Evolutionary conservation across 2,329 filamentous ascomycete species (phyloP), one percentile per base, ranked within the genome.

Genomic region (Neospermospora avenae): DNA sequence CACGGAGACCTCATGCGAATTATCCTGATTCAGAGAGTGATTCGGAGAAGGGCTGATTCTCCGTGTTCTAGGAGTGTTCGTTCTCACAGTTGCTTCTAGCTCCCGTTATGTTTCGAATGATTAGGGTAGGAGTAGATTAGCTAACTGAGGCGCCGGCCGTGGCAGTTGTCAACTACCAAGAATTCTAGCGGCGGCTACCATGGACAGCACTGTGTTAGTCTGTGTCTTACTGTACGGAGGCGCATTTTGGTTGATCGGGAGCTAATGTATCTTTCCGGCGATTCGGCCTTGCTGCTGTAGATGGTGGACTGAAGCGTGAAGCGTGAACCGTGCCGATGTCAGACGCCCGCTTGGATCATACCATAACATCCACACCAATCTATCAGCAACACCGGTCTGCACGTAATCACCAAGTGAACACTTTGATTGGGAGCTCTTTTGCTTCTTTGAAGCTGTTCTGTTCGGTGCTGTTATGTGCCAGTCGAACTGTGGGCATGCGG

Each of bases 61-160:
- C 18, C 1, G 37, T 39, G 14, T 5, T 39, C 7, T 13, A 16
- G 14, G 14, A n/a, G 11, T 3, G 6, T 3, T 39, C 13, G 14
- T 34, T 7, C 34, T 35, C 35, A 31, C 31, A 37, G 31, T 31
- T n/a, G n/a, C n/a, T n/a, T 35, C 31, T 51, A 51, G 48, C 34
- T 51, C 18, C 46, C 28, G 48, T 51, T 35, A 20, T 35, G 48
- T 37, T 51, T 37, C 46, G 45, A 48, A 18, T 1, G 10, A n/a
- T 48, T 48, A 48, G 45, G 31, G 25, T 20, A 14, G 11, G 31
- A 6, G 24, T 7, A 34, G 25, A n/a, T 20, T n/a, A 2, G 46
- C 46, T 49, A 6, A 22, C 48, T 51, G 48, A 51, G 48, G 48
- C 48, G 48, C 31, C 28, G 31, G 48, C n/a, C 34, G 48, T 51